Conservation (phyloP, 345 rosid species). For the Hibiscus mutabilis region DNA sequence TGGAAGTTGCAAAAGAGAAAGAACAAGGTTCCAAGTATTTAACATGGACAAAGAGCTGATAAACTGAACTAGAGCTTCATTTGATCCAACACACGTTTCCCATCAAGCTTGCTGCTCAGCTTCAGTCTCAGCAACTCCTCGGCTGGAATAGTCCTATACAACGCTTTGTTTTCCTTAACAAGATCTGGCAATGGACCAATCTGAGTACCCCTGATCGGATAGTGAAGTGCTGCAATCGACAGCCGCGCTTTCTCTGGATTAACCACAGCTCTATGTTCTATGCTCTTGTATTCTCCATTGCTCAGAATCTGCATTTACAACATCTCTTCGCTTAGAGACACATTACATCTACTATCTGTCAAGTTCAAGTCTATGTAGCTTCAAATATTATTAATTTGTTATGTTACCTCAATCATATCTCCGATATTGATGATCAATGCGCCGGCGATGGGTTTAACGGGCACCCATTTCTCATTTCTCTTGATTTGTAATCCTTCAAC, state of each 20-base stretch:
- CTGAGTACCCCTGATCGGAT: background rate
- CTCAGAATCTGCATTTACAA: slow-evolving; percentile 3
- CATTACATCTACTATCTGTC: background rate
- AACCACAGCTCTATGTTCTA: slow-evolving; percentile 12
- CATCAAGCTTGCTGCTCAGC: slow-evolving; percentile 27
- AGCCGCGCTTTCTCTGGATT: background rate
- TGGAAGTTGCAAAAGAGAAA: too few species aligned
- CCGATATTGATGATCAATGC: slow-evolving; percentile 36
- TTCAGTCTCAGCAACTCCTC: slow-evolving; percentile 15
- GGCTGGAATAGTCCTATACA: slow-evolving; percentile 13
- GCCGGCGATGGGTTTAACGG: slow-evolving; percentile 24
- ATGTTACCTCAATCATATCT: slow-evolving; percentile 39
- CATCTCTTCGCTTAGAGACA: background rate
- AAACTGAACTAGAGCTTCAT: slow-evolving; percentile 16
- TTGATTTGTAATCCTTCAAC: slow-evolving; percentile 27
- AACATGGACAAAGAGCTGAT: too few species aligned
- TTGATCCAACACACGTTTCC: slow-evolving; percentile 21
- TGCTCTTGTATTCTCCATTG: slow-evolving; percentile 7
- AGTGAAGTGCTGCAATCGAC: background rate
- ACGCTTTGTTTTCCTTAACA: background rate
- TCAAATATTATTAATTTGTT: background rate
- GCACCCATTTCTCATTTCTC: slow-evolving; percentile 29
- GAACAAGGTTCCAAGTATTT: too few species aligned
- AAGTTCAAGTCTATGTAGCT: background rate
- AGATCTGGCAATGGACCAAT: slow-evolving; percentile 10